Evolutionary conservation across 768 basidiomycete species (phyloP).

Genomic region (Collybia mongolica): DNA sequence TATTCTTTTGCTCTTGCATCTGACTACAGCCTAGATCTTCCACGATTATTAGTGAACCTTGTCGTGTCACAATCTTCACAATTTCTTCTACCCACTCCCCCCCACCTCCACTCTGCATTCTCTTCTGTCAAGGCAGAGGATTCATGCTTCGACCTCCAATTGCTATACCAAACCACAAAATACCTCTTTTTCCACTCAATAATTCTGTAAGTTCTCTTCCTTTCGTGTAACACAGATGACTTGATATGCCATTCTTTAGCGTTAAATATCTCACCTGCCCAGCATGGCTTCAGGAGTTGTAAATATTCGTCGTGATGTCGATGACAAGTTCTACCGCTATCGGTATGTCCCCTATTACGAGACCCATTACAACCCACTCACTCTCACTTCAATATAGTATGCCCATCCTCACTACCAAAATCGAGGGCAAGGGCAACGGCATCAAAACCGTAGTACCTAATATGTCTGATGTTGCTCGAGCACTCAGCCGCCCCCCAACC

Average conservation of each 20-base stretch:
- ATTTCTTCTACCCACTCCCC: constrained; percentile 60
- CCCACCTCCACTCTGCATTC: constrained; percentile 28
- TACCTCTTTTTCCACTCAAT: constrained; percentile 47
- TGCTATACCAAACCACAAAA: constrained; percentile 67
- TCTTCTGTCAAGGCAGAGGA: constrained; percentile 76
- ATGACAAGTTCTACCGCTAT: constrained; percentile 96
- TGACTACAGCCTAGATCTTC: not conserved
- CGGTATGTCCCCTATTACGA: constrained; percentile 44
- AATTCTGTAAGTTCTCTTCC: constrained; percentile 44
- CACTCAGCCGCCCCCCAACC: constrained; percentile 90
- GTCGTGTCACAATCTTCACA: constrained; percentile 40
- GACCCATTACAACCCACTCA: constrained; percentile 4
- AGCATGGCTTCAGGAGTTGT: constrained; percentile 88
- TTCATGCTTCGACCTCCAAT: constrained; percentile 94
- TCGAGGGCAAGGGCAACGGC: constrained; percentile 98
- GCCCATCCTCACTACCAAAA: constrained; percentile 93
- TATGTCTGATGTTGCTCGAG: constrained; percentile 96
- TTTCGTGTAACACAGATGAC: too few species aligned
- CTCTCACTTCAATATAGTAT: constrained; percentile 52
- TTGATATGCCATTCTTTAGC: constrained; percentile 34
- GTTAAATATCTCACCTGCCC: constrained; percentile 55
- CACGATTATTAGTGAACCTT: constrained; percentile 7
- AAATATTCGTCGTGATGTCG: constrained; percentile 94
- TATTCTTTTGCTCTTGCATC: not conserved
- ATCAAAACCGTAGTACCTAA: constrained; percentile 99